phyloP scores from a whole-genome alignment of 306 rosid species.

The Quercus aquifolioides region DNA sequence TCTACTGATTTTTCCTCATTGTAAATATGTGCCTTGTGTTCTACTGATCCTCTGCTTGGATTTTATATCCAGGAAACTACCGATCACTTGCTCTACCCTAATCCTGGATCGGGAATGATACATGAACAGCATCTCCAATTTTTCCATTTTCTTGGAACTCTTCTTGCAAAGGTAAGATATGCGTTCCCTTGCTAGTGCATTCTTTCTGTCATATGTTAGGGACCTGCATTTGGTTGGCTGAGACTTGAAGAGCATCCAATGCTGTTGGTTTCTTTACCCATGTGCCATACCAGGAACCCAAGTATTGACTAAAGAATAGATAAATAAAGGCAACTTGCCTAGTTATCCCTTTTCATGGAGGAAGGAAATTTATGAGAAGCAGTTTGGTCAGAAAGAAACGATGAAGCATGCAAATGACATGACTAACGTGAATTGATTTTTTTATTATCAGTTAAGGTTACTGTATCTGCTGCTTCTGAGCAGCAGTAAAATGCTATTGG shows the following conservation, averaged over 20 bases:
- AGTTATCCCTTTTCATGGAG: too few relatives aligned
- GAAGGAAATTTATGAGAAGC: too few relatives aligned
- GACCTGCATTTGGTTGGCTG: not conserved
- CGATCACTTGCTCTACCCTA: slow-evolving; percentile 93
- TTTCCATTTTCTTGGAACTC: slow-evolving; percentile 93
- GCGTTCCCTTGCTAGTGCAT: not conserved
- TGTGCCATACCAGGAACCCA: not conserved
- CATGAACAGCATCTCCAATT: slow-evolving; percentile 98
- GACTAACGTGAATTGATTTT: not conserved
- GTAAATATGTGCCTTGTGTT: slow-evolving; percentile 18
- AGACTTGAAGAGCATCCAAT: not conserved
- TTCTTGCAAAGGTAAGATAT: slow-evolving; percentile 83
- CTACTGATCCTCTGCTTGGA: slow-evolving; percentile 23
- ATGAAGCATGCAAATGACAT: not conserved
- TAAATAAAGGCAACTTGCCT: too few relatives aligned
- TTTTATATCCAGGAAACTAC: slow-evolving; percentile 73
- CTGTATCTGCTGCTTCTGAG: not conserved
- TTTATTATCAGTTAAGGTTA: not conserved
- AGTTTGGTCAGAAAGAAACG: too few relatives aligned
- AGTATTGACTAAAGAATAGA: too few relatives aligned
- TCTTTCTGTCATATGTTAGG: not conserved
- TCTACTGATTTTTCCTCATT: slow-evolving; percentile 7
- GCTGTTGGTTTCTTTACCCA: slow-evolving; percentile 3
- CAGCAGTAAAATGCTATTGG: not conserved
- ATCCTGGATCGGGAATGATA: slow-evolving; percentile 99